Evolutionary conservation across 129 eudicot genomes (phyloP), one percentile per base, ranked within the genome.

Genomic region (Apium graveolens): DNA sequence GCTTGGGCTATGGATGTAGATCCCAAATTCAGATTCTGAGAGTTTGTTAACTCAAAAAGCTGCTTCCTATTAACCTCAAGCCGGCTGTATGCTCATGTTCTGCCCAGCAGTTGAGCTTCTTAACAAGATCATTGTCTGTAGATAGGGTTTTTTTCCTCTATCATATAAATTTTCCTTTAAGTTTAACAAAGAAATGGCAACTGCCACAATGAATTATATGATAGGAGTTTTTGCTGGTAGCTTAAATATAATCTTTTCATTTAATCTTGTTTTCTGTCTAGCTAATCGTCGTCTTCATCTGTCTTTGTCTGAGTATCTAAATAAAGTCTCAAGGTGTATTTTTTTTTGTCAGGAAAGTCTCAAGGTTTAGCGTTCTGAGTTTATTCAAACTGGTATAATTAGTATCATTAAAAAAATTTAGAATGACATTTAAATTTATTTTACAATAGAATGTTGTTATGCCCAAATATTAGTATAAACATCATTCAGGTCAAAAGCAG

Each of bases 1-100:
- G 86, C 97, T 7, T 91, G 98, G 98, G 91, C 98, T 38, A 88
- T 93, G 98, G 97, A 93, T 70, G 93, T 85, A 62, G 98, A 91
- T 46, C 98, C 98, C 24, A 78, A 80, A 82, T 93, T 93, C 91
- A 91, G 96, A 86, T 93, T 93, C 88, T 93, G 83, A 87, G 62
- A 41, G n/a, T 79, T 78, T 74, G 85, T 68, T 82, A 73, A n/a
- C 66, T 18, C 63, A 53, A 24, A 53, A 53, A 21, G 63, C 63
- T 53, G 11, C 29, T 2, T 53, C 29, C 63, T 21, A 21, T 53
- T 53, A 21, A 46, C 20, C 18, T 46, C 11, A 20, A 20, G 62
- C 10, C 26, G 26, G 26, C 26, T 18, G 20, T 51, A 20, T 5
- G 62, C 21, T 51, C 60, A 51, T 51, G 57, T 51, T 51, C 62